A percentile compares a stretch with the other conserved stretches of the same genome.
Conservation (phyloP, 1,139 yeast species). For the Candida buenavistaensis region DNA sequence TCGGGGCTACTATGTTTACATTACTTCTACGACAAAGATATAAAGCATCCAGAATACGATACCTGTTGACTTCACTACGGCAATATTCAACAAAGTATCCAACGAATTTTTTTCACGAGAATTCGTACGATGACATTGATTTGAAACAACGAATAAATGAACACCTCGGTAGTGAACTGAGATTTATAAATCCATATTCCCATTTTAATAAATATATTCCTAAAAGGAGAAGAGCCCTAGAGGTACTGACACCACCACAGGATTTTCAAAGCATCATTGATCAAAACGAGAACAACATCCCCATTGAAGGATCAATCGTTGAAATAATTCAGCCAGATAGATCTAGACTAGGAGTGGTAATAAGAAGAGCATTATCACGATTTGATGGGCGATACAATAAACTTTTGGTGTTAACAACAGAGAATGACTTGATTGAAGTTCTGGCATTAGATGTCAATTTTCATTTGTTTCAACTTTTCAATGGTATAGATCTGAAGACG, state of each 20-base stretch:
- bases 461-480: conserved; percentile 28
- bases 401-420: conserved; percentile 29
- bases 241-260: conserved; percentile 4
- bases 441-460: conserved; percentile 27
- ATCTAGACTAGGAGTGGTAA: conserved; percentile 38
- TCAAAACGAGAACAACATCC: conserved; percentile 21
- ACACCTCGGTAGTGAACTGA: background rate
- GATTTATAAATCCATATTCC: conserved; percentile 4
- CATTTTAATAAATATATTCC: conserved; percentile 1
- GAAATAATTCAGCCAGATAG: conserved; percentile 30
- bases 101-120: conserved; percentile 2
- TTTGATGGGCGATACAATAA: conserved; percentile 38
- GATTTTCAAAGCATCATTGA: conserved; percentile 18
- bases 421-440: conserved; percentile 29
- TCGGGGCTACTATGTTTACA: conserved; percentile 1
- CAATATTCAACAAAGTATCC: conserved; percentile 1
- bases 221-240: background rate
- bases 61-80: background rate
- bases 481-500: conserved; percentile 18
- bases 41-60: background rate
- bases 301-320: conserved; percentile 35
- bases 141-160: background rate
- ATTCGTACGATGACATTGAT: background rate
- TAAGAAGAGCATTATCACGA: conserved; percentile 27
- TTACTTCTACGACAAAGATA: conserved; percentile 2